These are phyloP conservation scores for Sporisorium graminicola DNA, from an alignment of 1,284 basidiomycete genomes.

Conservation along the genomic window DNA sequence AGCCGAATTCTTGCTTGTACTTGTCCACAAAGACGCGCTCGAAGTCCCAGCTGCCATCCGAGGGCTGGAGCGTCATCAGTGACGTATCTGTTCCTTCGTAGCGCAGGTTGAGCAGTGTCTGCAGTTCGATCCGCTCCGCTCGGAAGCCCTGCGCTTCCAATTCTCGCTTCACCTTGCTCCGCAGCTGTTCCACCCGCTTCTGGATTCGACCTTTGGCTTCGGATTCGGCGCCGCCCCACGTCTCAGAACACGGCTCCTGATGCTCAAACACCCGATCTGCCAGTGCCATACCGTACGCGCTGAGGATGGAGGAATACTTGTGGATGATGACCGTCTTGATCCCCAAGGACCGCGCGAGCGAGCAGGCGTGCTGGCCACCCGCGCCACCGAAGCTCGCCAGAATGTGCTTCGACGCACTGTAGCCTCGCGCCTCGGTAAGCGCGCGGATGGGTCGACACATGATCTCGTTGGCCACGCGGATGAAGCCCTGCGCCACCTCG, in stretches of 20 bases:
- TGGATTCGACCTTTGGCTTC: constrained; percentile 26
- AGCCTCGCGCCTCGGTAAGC: constrained; percentile 88
- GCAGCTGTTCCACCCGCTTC: constrained; percentile 72
- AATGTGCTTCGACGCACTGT: constrained; percentile 86
- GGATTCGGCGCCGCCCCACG: constrained; percentile 70
- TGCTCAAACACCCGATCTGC: constrained; percentile 82
- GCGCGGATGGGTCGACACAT: constrained; percentile 94
- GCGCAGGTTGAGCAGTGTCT: constrained; percentile 81
- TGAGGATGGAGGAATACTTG: constrained; percentile 85
- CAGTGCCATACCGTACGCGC: constrained; percentile 88
- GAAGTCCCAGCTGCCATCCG: constrained; percentile 78
- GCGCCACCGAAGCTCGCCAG: constrained; percentile 92
- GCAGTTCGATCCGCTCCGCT: constrained; percentile 77
- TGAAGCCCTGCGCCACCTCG: constrained; percentile 84
- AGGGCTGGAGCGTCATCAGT: constrained; percentile 82
- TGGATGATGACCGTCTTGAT: constrained; percentile 88
- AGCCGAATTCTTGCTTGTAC: constrained; percentile 79
- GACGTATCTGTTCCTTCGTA: constrained; percentile 82
- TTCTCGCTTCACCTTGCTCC: constrained; percentile 75
- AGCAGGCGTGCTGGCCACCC: constrained; percentile 91
- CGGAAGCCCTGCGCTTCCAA: constrained; percentile 84
- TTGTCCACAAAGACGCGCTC: constrained; percentile 78
- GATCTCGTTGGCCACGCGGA: constrained; percentile 66
- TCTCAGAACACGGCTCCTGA: constrained; percentile 86
- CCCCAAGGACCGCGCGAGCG: constrained; percentile 83